Conservation (phyloP, 208 protist species). For the Acanthamoeba sp. region DNA sequence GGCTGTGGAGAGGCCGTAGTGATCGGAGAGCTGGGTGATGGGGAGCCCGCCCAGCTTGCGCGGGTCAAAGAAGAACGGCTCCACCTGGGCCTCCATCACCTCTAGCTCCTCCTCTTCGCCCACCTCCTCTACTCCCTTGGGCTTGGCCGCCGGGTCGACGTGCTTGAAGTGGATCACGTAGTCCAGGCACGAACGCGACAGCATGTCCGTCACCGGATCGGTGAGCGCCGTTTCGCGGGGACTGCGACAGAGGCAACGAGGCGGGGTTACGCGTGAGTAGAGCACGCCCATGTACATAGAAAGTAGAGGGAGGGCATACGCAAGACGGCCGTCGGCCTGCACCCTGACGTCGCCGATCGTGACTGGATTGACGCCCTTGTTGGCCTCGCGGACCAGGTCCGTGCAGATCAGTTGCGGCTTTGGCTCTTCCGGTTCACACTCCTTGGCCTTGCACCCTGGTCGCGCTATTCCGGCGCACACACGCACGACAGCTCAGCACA, state of each 20-base stretch:
- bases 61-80: conserved; percentile 66
- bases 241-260: neutral
- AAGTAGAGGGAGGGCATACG: neutral
- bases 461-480: neutral
- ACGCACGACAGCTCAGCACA: neutral
- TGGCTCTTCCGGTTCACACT: neutral
- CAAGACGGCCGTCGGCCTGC: neutral
- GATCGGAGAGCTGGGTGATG: conserved; percentile 64
- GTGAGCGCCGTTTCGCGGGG: conserved; percentile 39
- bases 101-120: conserved; percentile 3
- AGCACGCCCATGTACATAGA: neutral
- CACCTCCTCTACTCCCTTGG: no score
- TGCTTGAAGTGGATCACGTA: conserved; percentile 71
- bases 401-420: neutral
- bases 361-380: conserved; percentile 53
- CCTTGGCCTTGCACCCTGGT: conserved; percentile 16
- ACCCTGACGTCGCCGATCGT: conserved; percentile 64
- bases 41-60: conserved; percentile 53
- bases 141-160: neutral
- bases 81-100: conserved; percentile 25
- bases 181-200: conserved; percentile 64
- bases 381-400: conserved; percentile 12
- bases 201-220: conserved; percentile 62
- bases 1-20: conserved; percentile 54
- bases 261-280: no score